Base-by-base conservation (phyloP, 148 eudicot species). In the Vaccinium corymbosum region DNA sequence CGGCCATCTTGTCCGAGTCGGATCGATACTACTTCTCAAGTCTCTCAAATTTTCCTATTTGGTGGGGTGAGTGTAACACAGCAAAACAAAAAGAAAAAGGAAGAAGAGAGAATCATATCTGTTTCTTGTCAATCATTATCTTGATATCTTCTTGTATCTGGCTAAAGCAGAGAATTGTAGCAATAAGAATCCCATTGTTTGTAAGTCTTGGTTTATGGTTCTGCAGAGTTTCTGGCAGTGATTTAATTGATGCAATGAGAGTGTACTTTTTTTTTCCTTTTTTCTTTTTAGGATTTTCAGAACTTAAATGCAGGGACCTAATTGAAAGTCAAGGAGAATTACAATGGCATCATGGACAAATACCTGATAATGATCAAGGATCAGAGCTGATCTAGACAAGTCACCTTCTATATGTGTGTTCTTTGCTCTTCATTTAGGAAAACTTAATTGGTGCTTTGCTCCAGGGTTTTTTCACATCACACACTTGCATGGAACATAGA, bases 151-250 rank as follows among this genome's bases (percentile, higher is more conserved):
- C 10, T 79, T 35, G 38, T 25, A 38, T n/a, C 49, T 56, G 48
- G 81, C 19, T 79, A 15, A 2, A 29, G 50, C 59, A 35, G 38
- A 29, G 49, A 55, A 56, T 17, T 79, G 49, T 79, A 17, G 49
- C 81, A 56, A 79, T 56, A 79, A 80, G 42, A 10, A 56, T 59
- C 11, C 9, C 51, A 20, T 35, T 59, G 38, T 80, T 59, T 80
- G 82, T 80, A 80, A 38, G 38, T 19, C 3, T 59, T n/a, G 51
- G 70, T 79, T 53, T 77, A 52, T 77, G 59, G 35, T 51, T 2
- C 80, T 42, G 72, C 35, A 29, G 17, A 7, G 62, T 14, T 14
- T 25, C 5, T 16, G 62, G 55, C 32, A 14, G 11, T 78, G 80
- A 32, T 78, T 29, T 15, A n/a, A 50, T 32, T 77, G 35, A 77